Evolutionary conservation across 2,329 filamentous ascomycete genomes (phyloP).

Genomic region (Penicillium digitatum): DNA sequence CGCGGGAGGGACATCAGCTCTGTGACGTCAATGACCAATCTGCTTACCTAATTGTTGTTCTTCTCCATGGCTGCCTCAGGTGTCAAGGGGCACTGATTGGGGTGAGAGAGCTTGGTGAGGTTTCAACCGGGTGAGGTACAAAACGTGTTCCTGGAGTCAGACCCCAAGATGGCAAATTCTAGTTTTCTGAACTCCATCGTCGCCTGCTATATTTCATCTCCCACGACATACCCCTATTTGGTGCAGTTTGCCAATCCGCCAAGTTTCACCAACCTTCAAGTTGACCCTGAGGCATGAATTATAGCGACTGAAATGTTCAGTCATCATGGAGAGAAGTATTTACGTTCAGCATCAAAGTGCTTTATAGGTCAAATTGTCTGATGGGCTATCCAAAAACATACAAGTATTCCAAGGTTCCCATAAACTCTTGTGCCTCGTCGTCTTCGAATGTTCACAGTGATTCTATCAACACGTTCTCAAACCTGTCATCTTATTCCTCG

Average conservation of each 20-base stretch:
- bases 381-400: neutral
- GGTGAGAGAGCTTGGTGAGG: neutral
- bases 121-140: neutral
- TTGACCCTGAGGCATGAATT: neutral
- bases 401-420: neutral
- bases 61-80: neutral
- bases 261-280: neutral
- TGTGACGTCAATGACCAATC: neutral
- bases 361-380: neutral
- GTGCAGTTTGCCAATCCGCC: neutral
- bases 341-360: neutral
- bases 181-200: neutral
- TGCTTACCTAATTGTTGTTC: neutral
- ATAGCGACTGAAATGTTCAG: neutral
- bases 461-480: neutral
- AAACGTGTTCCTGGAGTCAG: neutral
- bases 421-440: neutral
- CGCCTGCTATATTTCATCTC: too few species aligned
- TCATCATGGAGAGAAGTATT: neutral
- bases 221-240: neutral
- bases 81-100: neutral
- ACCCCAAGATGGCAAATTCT: neutral
- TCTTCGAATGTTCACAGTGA: neutral
- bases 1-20: neutral
- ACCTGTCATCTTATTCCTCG: neutral